Percentiles rank a stretch among this genome's conserved stretches.
phyloP scores from a whole-genome alignment of 2,329 filamentous ascomycete genomes.

The Lachnellula hyalina region DNA sequence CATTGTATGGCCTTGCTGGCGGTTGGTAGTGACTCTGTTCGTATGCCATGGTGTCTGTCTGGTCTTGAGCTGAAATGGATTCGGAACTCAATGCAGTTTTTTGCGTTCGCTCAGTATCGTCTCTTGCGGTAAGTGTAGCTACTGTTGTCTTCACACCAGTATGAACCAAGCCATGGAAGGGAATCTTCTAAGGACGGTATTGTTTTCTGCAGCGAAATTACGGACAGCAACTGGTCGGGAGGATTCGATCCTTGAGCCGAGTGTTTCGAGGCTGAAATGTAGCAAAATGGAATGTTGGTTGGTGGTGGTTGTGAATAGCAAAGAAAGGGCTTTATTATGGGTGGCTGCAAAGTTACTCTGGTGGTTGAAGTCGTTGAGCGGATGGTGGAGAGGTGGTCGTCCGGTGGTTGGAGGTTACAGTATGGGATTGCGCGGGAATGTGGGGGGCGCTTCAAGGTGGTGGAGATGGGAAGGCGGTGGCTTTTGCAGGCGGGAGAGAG shows the following conservation, averaged over 20 bases:
- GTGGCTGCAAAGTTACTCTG: no score
- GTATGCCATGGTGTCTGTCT: constrained; percentile 28
- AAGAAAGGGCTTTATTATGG: no score
- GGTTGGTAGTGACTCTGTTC: constrained; percentile 28
- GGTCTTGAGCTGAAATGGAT: neutral
- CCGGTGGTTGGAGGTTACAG: no score
- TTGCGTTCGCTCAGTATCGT: neutral
- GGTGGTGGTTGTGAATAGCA: no score
- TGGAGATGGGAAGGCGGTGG: neutral
- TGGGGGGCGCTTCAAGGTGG: neutral
- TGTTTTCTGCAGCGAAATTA: neutral
- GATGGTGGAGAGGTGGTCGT: no score
- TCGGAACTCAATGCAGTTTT: neutral
- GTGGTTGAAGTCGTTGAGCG: no score
- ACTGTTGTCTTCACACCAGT: neutral
- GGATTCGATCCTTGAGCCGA: neutral
- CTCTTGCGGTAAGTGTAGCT: neutral
- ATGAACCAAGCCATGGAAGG: neutral
- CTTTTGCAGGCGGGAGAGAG: neutral
- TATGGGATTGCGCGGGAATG: no score
- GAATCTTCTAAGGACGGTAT: neutral
- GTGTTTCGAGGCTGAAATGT: neutral
- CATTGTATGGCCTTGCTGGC: constrained; percentile 28
- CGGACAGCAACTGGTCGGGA: neutral
- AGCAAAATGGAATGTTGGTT: neutral